A percentile compares a stretch with the other conserved stretches of the same genome.
These are phyloP conservation scores for Reticulascus tulasneorum DNA, from an alignment of 2,329 filamentous ascomycete genomes.

Conservation along the genomic window DNA sequence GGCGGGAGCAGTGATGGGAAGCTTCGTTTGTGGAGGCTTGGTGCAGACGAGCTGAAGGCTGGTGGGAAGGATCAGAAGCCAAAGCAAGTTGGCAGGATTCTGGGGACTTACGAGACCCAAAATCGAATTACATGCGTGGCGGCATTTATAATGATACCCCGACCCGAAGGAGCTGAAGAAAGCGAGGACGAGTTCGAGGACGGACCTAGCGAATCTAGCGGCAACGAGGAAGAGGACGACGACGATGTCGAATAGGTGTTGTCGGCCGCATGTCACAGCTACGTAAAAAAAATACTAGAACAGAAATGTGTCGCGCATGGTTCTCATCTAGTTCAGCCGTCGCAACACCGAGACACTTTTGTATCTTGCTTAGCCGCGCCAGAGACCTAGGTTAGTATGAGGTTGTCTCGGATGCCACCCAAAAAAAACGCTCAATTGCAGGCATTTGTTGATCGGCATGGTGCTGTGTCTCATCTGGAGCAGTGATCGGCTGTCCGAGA, in stretches of 20 bases:
- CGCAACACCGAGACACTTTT: too few relatives aligned
- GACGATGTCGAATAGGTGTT: constrained; percentile 30
- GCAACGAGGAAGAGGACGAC: constrained; percentile 31
- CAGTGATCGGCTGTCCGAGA: too few relatives aligned
- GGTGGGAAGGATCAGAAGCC: constrained; percentile 23
- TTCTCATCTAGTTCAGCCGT: too few relatives aligned
- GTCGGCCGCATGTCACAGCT: too few relatives aligned
- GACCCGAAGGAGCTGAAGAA: constrained; percentile 57
- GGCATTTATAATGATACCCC: constrained; percentile 78
- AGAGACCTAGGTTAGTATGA: too few relatives aligned
- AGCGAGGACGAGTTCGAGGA: constrained; percentile 49
- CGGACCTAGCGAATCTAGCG: constrained; percentile 31
- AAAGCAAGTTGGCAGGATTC: constrained; percentile 54
- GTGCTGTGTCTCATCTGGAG: too few relatives aligned
- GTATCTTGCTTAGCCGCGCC: too few relatives aligned
- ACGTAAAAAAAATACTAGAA: too few relatives aligned
- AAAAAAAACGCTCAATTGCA: too few relatives aligned
- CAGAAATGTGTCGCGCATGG: too few relatives aligned
- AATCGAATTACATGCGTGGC: constrained; percentile 87
- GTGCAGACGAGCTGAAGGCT: constrained; percentile 33
- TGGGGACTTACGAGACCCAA: constrained; percentile 78
- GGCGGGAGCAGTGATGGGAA: constrained; percentile 82
- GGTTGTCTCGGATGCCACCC: too few relatives aligned
- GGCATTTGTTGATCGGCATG: too few relatives aligned
- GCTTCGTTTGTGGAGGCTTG: constrained; percentile 71